These are phyloP conservation scores for Colletotrichum sp. DNA, from an alignment of 2,329 filamentous ascomycete species.

Conservation along the genomic window DNA sequence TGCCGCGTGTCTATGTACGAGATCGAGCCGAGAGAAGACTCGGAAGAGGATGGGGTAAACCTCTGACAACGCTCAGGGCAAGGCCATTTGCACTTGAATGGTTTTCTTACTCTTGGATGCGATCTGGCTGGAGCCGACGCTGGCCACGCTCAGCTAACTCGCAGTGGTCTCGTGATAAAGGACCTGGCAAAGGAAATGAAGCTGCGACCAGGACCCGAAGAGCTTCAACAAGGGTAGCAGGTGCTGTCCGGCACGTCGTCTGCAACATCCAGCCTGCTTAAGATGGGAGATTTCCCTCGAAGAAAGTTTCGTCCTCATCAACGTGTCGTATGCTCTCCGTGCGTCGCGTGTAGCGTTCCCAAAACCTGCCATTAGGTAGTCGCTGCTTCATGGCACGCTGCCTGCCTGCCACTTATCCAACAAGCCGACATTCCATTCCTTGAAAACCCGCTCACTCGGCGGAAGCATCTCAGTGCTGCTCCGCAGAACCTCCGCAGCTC, in stretches of 20 bases:
- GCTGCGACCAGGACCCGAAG: background rate
- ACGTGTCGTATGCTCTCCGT: too few species aligned
- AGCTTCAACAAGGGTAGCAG: background rate
- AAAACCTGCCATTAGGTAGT: too few species aligned
- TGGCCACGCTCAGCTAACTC: background rate
- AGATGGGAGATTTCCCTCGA: too few species aligned
- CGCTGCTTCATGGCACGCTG: background rate
- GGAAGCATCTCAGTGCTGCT: slow-evolving; percentile 60
- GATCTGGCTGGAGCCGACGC: background rate
- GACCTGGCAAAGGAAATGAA: background rate
- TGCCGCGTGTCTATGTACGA: background rate
- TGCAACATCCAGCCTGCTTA: too few species aligned
- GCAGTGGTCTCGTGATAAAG: background rate
- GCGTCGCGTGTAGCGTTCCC: too few species aligned
- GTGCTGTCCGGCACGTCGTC: rapidly evolving
- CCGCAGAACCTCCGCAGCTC: slow-evolving; percentile 48
- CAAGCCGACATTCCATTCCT: slow-evolving; percentile 72
- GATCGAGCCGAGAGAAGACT: background rate
- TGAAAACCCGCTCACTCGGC: slow-evolving; percentile 58
- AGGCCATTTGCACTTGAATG: background rate
- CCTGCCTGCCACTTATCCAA: slow-evolving; percentile 54
- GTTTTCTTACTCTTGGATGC: background rate
- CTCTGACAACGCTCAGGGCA: background rate
- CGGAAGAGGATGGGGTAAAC: background rate
- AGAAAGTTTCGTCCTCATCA: too few species aligned